Percentiles rank a stretch among this genome's conserved stretches.
phyloP scores from a whole-genome alignment of 73 alveolate species.

The Effrenium voratum region DNA sequence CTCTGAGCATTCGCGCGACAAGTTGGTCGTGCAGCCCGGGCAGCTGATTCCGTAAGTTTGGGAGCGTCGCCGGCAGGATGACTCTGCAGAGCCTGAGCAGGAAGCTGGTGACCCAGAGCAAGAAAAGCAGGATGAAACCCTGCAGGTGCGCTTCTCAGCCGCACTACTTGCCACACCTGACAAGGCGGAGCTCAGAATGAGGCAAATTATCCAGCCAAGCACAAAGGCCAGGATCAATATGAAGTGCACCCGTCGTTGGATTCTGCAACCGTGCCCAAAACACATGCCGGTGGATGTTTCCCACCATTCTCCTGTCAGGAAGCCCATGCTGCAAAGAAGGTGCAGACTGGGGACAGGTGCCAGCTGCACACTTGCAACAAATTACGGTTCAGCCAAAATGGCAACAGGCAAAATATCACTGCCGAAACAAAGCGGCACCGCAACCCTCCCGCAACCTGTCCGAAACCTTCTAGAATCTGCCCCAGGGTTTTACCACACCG shows the following conservation, averaged over 20 bases:
- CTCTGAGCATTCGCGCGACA: constrained; percentile 1
- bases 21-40: neutral
- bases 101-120: constrained; percentile 17
- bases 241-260: constrained; percentile 19
- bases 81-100: constrained; percentile 4
- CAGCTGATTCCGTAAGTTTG: neutral
- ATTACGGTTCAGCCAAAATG: neutral
- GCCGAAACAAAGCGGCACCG: too few relatives aligned
- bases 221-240: neutral
- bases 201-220: neutral
- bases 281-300: neutral
- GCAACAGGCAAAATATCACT: too few relatives aligned
- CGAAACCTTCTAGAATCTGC: too few relatives aligned
- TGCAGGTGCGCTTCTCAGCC: constrained; percentile 9
- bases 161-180: neutral
- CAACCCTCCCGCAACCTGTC: too few relatives aligned
- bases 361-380: neutral
- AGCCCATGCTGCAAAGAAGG: constrained; percentile 2
- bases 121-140: constrained; percentile 15
- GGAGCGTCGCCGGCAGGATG: constrained; percentile 12
- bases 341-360: neutral
- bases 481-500: too few relatives aligned
- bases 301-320: constrained; percentile 12
- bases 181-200: constrained; percentile 4
- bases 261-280: neutral